Percentiles rank a stretch among this genome's conserved stretches.
phyloP scores from a whole-genome alignment of 495 filamentous ascomycete species.

The Hyaloscypha variabilis region DNA sequence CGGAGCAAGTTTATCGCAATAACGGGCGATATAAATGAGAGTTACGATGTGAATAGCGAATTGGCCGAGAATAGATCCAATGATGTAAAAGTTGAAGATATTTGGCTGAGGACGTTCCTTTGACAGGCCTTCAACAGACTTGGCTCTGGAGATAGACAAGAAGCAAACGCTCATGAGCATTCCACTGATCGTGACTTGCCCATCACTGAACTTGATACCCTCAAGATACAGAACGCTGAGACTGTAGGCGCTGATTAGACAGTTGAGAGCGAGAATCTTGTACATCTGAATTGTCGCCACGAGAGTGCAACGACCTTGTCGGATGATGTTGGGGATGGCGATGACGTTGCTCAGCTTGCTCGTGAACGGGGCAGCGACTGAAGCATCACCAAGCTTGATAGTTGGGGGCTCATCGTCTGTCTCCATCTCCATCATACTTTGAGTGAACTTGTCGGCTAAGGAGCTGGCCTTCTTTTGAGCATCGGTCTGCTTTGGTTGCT shows the following conservation, averaged over 20 bases:
- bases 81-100: conserved; percentile 99
- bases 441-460: conserved; percentile 85
- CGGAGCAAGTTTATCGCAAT: conserved; percentile 82
- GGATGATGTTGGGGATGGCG: conserved; percentile 97
- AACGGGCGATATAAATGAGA: conserved; percentile 90
- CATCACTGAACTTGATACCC: conserved; percentile 99
- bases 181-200: conserved; percentile 97
- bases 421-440: conserved; percentile 88
- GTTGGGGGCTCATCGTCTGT: conserved; percentile 91
- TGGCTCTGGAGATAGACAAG: conserved; percentile 92
- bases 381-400: conserved; percentile 97
- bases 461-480: conserved; percentile 71
- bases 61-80: conserved; percentile 95
- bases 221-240: conserved; percentile 94
- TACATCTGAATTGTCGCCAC: conserved; percentile 99
- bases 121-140: conserved; percentile 90
- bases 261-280: conserved; percentile 98
- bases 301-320: conserved; percentile 94
- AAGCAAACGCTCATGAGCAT: conserved; percentile 99
- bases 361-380: conserved; percentile 95
- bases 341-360: conserved; percentile 97
- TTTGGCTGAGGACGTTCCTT: conserved; percentile 98
- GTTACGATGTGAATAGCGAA: conserved; percentile 96
- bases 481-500: conserved; percentile 50
- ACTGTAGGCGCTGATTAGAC: conserved; percentile 97